These are phyloP conservation scores for Mallotus japonicus DNA, from an alignment of 441 rosid genomes.

Conservation along the genomic window DNA sequence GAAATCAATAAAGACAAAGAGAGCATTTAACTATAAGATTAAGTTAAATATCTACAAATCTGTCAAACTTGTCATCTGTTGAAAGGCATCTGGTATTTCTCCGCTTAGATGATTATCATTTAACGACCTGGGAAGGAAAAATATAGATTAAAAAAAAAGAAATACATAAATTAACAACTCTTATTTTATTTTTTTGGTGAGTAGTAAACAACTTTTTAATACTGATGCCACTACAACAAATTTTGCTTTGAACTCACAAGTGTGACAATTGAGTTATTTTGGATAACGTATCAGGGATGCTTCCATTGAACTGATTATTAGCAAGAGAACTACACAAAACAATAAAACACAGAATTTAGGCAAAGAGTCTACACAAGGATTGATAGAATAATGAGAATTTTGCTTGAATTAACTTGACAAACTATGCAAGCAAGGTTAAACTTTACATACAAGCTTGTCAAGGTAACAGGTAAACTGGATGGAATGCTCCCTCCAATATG, in stretches of 20 bases:
- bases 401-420: slow-evolving; percentile 4
- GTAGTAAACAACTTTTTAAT: slow-evolving; percentile 11
- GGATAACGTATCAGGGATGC: slow-evolving; percentile 50
- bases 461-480: slow-evolving; percentile 57
- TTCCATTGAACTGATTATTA: slow-evolving; percentile 56
- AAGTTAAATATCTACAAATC: slow-evolving; percentile 48
- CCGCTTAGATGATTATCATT: slow-evolving; percentile 62
- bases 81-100: slow-evolving; percentile 76
- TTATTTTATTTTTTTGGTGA: neutral
- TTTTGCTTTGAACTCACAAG: slow-evolving; percentile 39
- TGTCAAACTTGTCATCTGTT: slow-evolving; percentile 48
- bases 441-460: slow-evolving; percentile 58
- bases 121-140: slow-evolving; percentile 49
- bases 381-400: neutral
- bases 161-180: slow-evolving; percentile 14
- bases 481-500: slow-evolving; percentile 82
- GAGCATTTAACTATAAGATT: slow-evolving; percentile 6
- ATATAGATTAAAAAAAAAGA: slow-evolving; percentile 14
- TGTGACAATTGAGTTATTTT: slow-evolving; percentile 41
- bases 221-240: slow-evolving; percentile 1
- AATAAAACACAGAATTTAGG: slow-evolving; percentile 10
- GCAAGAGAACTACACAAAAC: slow-evolving; percentile 52
- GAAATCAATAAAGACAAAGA: slow-evolving; percentile 4
- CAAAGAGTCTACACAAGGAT: neutral
- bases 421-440: slow-evolving; percentile 6